Conservation (phyloP, 164 flowering plant species). For the Warburgia ugandensis region DNA sequence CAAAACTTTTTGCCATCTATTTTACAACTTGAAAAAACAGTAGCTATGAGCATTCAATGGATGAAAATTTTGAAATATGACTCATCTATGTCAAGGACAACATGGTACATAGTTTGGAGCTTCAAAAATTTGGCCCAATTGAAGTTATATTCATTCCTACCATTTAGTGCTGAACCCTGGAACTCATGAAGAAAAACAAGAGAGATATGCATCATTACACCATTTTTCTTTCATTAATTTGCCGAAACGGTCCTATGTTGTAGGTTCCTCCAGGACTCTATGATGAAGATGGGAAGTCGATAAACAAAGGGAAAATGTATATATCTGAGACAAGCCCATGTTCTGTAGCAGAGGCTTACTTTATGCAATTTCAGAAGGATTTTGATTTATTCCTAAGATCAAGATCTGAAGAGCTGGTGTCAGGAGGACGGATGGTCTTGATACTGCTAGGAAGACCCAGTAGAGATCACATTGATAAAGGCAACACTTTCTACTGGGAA, state of each 20-base stretch:
- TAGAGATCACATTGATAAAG: slow-evolving; percentile 43
- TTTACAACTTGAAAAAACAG: no score
- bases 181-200: no score
- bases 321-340: slow-evolving; percentile 53
- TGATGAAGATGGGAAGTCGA: slow-evolving; percentile 42
- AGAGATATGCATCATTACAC: no score
- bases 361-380: slow-evolving; percentile 52
- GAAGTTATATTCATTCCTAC: no score
- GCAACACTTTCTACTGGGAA: slow-evolving; percentile 62
- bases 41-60: no score
- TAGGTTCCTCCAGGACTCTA: slow-evolving; percentile 64
- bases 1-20: no score
- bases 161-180: no score
- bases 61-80: no score
- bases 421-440: slow-evolving; percentile 65
- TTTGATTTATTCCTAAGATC: slow-evolving; percentile 48
- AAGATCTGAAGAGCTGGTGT: slow-evolving; percentile 54
- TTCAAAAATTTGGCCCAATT: no score
- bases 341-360: slow-evolving; percentile 43
- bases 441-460: slow-evolving; percentile 52
- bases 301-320: slow-evolving; percentile 62
- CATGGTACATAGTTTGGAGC: no score
- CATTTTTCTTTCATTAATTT: no score
- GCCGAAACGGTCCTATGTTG: background rate
- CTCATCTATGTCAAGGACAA: no score